phyloP scores from a whole-genome alignment of 345 rosid genomes.

The Brassica carinata region DNA sequence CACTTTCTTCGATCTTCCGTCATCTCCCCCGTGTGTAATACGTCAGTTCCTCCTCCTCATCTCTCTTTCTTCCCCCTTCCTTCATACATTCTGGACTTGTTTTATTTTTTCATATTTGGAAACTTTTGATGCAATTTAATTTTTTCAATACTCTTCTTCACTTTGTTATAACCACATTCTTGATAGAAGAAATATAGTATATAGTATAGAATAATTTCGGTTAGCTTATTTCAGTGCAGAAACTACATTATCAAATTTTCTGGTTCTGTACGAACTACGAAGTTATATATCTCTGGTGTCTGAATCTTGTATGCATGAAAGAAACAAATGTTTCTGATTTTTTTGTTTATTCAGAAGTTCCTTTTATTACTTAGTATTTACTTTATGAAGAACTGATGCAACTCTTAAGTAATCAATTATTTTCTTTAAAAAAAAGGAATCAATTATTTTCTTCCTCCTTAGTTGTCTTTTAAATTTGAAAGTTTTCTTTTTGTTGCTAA shows the following conservation, averaged over 20 bases:
- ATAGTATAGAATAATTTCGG: background rate
- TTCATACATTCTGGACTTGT: background rate
- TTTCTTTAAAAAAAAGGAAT: background rate
- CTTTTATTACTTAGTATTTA: background rate
- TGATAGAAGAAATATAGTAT: background rate
- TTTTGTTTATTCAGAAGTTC: background rate
- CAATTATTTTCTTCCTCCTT: background rate
- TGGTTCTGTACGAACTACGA: background rate
- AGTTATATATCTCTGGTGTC: background rate
- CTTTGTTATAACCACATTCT: background rate
- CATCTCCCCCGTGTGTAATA: constrained; percentile 34
- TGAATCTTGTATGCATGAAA: background rate
- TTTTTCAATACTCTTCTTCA: background rate
- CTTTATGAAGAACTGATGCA: background rate
- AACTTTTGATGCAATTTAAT: background rate
- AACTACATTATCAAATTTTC: background rate
- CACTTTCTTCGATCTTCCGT: constrained; percentile 39
- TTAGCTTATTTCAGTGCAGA: background rate
- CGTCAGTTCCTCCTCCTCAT: background rate
- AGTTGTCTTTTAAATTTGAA: background rate
- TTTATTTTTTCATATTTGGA: background rate
- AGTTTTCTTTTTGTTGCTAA: background rate
- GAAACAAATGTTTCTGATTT: background rate
- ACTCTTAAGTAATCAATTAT: background rate
- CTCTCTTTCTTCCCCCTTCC: background rate